Evolutionary conservation across 192 early-diverging fungal species (phyloP), one percentile per base, ranked within the genome.

Genomic region (Funneliformis mosseae): DNA sequence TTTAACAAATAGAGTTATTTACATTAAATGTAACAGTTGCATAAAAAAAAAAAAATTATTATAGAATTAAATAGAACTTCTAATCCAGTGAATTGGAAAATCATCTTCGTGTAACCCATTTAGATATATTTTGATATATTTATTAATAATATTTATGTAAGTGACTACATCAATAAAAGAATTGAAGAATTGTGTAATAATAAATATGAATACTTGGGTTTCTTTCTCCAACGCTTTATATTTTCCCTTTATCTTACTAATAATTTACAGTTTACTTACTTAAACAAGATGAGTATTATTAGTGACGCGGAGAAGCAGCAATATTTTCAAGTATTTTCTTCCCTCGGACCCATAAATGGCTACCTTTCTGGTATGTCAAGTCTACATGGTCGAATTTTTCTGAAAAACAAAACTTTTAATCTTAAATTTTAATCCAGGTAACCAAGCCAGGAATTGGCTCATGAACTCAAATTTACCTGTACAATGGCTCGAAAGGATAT

Each of bases 401-500:
- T 48, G 41, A 73, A 3, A 25, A 48, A 43, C 7, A 43, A 48
- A 50, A 10, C 25, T 50, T 27, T 18, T 18, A 48, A 28, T n/a
- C 46, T 41, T 9, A 5, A 48, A n/a, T 16, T 18, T 46, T 21
- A 27, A n/a, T 79, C 16, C 23, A 87, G 86, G 86, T 50, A n/a
- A n/a, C 33, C 79, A 62, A 33, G 86, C 86, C 11, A 79, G 76
- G 45, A 81, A 82, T 80, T 79, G 85, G 28, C 76, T 87, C 42
- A 69, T 88, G 27, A 83, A 80, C 50, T 88, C 87, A 2, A 80
- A 78, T 27, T 74, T 88, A 27, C 85, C 83, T 3, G 64, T 82
- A 16, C 71, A 83, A 68, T 71, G 75, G 61, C 77, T 88, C 23
- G 85, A 88, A 81, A 81, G 78, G 66, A 87, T 88, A 50, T 88